Percentiles rank a stretch among this genome's conserved stretches.
phyloP scores from a whole-genome alignment of 352 stramenopile genomes.

The Phytophthora uliginosa region DNA sequence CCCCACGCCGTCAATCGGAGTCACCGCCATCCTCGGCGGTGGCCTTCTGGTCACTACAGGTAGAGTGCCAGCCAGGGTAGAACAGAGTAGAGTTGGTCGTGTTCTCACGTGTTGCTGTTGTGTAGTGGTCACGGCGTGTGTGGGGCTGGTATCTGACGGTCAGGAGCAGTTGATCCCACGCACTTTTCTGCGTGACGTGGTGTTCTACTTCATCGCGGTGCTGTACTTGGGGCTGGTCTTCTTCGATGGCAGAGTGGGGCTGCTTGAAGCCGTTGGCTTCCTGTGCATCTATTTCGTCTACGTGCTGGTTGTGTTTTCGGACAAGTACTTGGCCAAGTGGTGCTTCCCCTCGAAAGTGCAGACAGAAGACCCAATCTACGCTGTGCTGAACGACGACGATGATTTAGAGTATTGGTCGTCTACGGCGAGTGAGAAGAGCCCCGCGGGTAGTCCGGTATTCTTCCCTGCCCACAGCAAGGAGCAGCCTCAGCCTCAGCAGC shows the following conservation, averaged over 20 bases:
- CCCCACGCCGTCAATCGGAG: conserved; percentile 70
- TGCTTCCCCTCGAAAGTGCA: conserved; percentile 35
- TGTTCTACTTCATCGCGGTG: conserved; percentile 79
- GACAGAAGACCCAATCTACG: conserved; percentile 25
- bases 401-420: conserved; percentile 41
- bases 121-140: conserved; percentile 74
- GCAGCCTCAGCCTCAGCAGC: not conserved
- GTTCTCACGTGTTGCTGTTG: not conserved
- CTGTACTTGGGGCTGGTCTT: conserved; percentile 81
- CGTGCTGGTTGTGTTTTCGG: conserved; percentile 68
- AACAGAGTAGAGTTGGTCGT: not conserved
- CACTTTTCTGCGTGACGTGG: conserved; percentile 79
- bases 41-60: conserved; percentile 79
- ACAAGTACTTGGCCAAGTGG: conserved; percentile 49
- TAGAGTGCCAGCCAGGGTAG: conserved; percentile 3
- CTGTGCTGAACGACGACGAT: conserved; percentile 43
- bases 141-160: conserved; percentile 72
- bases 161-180: conserved; percentile 83
- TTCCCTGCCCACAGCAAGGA: conserved; percentile 3
- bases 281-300: conserved; percentile 78
- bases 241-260: conserved; percentile 72
- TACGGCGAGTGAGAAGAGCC: conserved; percentile 36
- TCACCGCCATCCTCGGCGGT: conserved; percentile 77
- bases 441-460: conserved; percentile 9
- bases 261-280: conserved; percentile 76